Evolutionary conservation across 495 filamentous ascomycete species (phyloP).

Genomic region (Aspergillus ostianus): DNA sequence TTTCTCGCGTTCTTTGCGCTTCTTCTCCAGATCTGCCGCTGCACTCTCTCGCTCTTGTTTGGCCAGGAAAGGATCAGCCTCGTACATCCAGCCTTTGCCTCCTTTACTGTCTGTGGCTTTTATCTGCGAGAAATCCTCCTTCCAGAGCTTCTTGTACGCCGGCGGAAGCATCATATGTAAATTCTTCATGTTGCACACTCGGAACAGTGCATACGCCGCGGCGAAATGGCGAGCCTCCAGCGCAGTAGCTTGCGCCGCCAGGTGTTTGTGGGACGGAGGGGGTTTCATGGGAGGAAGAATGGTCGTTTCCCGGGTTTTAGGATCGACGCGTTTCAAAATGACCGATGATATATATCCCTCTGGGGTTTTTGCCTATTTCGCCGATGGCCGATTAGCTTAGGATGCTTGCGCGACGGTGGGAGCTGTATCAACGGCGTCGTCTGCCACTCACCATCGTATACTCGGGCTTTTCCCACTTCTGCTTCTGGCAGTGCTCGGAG

Average conservation of each 20-base stretch:
- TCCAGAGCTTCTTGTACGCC: slow-evolving; percentile 82
- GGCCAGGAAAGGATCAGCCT: slow-evolving; percentile 87
- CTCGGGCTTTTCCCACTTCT: slow-evolving; percentile 92
- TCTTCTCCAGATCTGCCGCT: slow-evolving; percentile 68
- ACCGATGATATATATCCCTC: slow-evolving; percentile 77
- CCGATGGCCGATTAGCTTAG: slow-evolving; percentile 12
- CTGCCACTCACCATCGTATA: slow-evolving; percentile 66
- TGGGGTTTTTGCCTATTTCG: slow-evolving; percentile 42
- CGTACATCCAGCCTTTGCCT: slow-evolving; percentile 87
- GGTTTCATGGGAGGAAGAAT: slow-evolving; percentile 76
- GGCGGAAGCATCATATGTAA: slow-evolving; percentile 94
- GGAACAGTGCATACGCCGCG: slow-evolving; percentile 84
- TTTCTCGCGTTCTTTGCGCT: slow-evolving; percentile 59
- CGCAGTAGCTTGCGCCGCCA: slow-evolving; percentile 66
- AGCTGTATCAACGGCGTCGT: neutral
- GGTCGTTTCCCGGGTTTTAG: slow-evolving; percentile 75
- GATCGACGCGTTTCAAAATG: slow-evolving; percentile 71
- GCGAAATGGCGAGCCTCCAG: slow-evolving; percentile 92
- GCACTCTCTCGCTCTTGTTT: slow-evolving; percentile 75
- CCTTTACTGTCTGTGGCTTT: slow-evolving; percentile 74
- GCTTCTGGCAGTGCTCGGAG: slow-evolving; percentile 90
- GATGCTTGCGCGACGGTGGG: slow-evolving; percentile 1
- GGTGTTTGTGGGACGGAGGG: slow-evolving; percentile 68
- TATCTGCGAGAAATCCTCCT: slow-evolving; percentile 72
- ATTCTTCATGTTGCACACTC: slow-evolving; percentile 91